Conservation (phyloP, 495 filamentous ascomycete species). For the Daldinia caldariorum region DNA sequence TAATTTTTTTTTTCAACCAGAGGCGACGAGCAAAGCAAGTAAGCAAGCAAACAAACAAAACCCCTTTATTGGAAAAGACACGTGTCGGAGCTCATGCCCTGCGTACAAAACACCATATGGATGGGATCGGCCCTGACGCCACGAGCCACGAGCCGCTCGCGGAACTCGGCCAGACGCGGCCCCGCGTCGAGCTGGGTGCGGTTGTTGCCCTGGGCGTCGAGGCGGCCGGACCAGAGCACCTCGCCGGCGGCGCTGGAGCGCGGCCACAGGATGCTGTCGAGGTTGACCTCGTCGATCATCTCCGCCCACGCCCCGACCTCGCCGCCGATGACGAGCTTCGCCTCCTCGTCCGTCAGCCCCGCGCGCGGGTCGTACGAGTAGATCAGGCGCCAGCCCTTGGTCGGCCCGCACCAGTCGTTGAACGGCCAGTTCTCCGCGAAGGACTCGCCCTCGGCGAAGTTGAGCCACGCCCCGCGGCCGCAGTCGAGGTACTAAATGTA, state of each 20-base stretch:
- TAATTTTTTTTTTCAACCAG: not conserved
- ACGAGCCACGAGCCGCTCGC: conserved; percentile 73
- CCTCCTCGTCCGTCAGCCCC: conserved; percentile 64
- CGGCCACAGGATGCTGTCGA: conserved; percentile 82
- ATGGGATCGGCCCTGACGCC: conserved; percentile 70
- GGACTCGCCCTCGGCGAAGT: conserved; percentile 62
- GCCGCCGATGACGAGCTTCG: conserved; percentile 75
- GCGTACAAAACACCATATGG: conserved; percentile 64
- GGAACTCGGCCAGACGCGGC: conserved; percentile 72
- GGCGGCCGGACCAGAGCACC: conserved; percentile 77
- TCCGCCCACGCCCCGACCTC: conserved; percentile 83
- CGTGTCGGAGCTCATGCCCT: conserved; percentile 50
- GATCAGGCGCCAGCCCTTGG: conserved; percentile 79
- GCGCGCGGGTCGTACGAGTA: conserved; percentile 78
- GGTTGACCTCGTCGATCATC: conserved; percentile 73
- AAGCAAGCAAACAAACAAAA: too few species aligned
- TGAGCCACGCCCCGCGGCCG: conserved; percentile 79
- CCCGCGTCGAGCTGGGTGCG: conserved; percentile 71
- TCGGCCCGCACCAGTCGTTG: conserved; percentile 77
- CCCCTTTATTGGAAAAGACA: conserved; percentile 44
- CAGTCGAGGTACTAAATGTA: conserved; percentile 91
- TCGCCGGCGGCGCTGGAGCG: conserved; percentile 74
- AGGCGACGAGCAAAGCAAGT: too few species aligned
- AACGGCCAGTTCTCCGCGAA: conserved; percentile 68
- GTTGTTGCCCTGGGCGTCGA: conserved; percentile 68